These are phyloP conservation scores for Nicotiana knightiana DNA, from an alignment of 257 asterid genomes.

Conservation along the genomic window DNA sequence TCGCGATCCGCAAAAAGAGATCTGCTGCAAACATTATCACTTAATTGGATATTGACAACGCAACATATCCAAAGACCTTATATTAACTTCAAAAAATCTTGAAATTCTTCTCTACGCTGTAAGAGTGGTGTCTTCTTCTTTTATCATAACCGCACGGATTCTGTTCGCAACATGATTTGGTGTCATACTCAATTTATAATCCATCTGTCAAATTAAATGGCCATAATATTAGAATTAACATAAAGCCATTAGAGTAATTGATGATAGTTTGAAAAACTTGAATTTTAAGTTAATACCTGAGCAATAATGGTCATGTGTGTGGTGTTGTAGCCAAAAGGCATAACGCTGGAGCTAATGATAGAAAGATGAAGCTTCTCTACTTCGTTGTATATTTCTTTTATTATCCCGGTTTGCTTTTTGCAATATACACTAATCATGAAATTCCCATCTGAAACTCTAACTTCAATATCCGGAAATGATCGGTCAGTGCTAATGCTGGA, in stretches of 20 bases:
- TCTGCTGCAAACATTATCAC: background rate
- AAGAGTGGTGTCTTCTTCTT: background rate
- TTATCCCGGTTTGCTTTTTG: constrained; percentile 11
- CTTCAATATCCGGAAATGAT: constrained; percentile 14
- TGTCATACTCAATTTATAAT: background rate
- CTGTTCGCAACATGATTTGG: constrained; percentile 2
- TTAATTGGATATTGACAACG: background rate
- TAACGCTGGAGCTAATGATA: constrained; percentile 9
- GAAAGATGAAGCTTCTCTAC: constrained; percentile 12
- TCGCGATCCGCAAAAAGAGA: background rate
- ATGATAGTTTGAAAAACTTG: background rate
- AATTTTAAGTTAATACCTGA: constrained; percentile 9
- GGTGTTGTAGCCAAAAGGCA: constrained; percentile 16
- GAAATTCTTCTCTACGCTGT: background rate
- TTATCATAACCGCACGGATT: constrained; percentile 7
- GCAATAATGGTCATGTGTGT: constrained; percentile 18
- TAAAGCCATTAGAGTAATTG: background rate
- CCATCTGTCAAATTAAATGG: constrained; percentile 10
- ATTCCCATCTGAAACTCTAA: constrained; percentile 15
- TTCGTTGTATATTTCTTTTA: constrained; percentile 15
- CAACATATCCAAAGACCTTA: background rate
- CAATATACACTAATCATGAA: constrained; percentile 14
- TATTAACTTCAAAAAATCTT: background rate
- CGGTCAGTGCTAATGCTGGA: background rate
- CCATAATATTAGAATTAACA: background rate